A percentile compares a stretch with the other conserved stretches of the same genome.
Conservation (phyloP, 129 eudicot species). For the Scalesia atractyloides region DNA sequence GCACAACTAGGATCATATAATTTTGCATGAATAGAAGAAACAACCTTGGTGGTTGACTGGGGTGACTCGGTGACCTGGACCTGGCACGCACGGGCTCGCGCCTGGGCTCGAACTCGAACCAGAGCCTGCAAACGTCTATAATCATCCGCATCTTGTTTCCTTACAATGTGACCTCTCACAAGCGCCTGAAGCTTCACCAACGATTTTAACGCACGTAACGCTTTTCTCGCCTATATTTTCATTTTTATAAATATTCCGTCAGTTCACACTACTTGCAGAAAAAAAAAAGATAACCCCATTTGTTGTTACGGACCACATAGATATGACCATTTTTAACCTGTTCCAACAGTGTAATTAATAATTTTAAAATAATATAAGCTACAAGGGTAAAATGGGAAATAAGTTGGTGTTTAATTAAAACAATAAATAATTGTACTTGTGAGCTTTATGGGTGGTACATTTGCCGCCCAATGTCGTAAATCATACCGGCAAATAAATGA, state of each 20-base stretch:
- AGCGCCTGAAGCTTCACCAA: conserved; percentile 91
- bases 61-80: conserved; percentile 50
- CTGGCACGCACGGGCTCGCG: conserved; percentile 56
- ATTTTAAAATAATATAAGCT: neutral
- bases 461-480: neutral
- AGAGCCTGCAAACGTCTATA: conserved; percentile 58
- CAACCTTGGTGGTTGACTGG: conserved; percentile 44
- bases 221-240: conserved; percentile 67
- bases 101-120: conserved; percentile 56
- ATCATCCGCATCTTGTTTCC: conserved; percentile 58
- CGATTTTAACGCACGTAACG: conserved; percentile 80
- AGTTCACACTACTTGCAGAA: neutral
- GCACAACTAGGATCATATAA: neutral
- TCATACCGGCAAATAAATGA: conserved; percentile 2
- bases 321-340: no score
- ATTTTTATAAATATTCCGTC: neutral
- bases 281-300: no score
- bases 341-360: no score
- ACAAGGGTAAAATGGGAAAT: neutral
- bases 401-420: neutral
- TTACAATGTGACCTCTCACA: conserved; percentile 71
- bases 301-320: no score
- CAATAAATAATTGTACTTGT: neutral
- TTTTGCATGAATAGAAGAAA: conserved; percentile 39
- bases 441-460: neutral